Evolutionary conservation across 2,329 filamentous ascomycete genomes (phyloP).

Genomic region (Monilinia vaccinii-corymbosi): DNA sequence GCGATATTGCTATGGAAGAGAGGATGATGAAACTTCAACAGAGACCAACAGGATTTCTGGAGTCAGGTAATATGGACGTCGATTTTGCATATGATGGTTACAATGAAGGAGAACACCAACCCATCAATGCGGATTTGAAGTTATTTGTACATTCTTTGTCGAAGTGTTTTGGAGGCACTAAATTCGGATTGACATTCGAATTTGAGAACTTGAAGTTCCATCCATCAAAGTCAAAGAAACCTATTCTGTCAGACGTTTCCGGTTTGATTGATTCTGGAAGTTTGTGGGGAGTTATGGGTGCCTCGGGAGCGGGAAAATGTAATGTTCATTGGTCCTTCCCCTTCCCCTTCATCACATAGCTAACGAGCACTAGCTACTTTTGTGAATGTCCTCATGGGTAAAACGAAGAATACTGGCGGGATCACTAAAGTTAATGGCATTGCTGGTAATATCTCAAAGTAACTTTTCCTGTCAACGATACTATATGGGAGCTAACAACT

Average conservation of each 20-base stretch:
- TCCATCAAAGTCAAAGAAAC: conserved; percentile 35
- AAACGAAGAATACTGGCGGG: conserved; percentile 42
- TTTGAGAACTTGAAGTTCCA: conserved; percentile 43
- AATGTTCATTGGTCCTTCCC: conserved; percentile 4
- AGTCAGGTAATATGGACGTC: conserved; percentile 8
- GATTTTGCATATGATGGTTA: conserved; percentile 14
- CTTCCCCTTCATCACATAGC: not conserved
- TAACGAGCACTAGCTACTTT: conserved; percentile 36
- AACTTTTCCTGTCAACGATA: not conserved
- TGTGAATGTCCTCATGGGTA: conserved; percentile 53
- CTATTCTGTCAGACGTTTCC: conserved; percentile 44
- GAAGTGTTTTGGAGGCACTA: conserved; percentile 40
- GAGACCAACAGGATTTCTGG: conserved; percentile 17
- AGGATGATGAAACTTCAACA: conserved; percentile 11
- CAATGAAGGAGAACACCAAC: conserved; percentile 16
- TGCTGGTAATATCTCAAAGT: conserved; percentile 25
- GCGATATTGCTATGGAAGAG: conserved; percentile 15
- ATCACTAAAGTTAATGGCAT: conserved; percentile 41
- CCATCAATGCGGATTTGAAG: conserved; percentile 34
- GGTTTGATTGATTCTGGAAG: conserved; percentile 45
- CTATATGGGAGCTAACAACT: conserved; percentile 5
- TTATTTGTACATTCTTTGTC: conserved; percentile 45
- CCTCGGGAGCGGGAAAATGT: conserved; percentile 49
- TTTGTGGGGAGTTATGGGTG: conserved; percentile 51
- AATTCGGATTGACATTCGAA: conserved; percentile 45